Evolutionary conservation across 257 asterid species (phyloP).

Genomic region (Solanum sitiens): DNA sequence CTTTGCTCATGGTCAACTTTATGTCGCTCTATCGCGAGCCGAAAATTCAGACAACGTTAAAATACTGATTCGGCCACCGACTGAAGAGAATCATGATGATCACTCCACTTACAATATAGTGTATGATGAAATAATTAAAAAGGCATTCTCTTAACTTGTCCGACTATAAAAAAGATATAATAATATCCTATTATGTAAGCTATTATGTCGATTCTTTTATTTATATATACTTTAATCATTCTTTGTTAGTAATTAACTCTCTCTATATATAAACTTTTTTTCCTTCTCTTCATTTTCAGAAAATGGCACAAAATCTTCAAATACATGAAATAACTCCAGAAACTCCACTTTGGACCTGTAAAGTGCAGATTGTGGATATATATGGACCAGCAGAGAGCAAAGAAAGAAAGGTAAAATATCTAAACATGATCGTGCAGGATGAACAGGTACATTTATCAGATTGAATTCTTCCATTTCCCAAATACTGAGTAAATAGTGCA

Average conservation of each 20-base stretch:
- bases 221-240: background rate
- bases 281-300: background rate
- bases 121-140: too few species aligned
- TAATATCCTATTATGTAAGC: too few species aligned
- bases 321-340: background rate
- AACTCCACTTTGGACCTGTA: background rate
- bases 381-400: background rate
- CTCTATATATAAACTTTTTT: background rate
- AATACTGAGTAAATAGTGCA: too few species aligned
- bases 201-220: too few species aligned
- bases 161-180: too few species aligned
- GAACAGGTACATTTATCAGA: background rate
- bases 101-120: too few species aligned
- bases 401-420: background rate
- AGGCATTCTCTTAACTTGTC: too few species aligned
- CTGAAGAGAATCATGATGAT: too few species aligned
- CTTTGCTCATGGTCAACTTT: too few species aligned
- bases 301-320: background rate
- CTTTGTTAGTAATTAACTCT: background rate
- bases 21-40: too few species aligned
- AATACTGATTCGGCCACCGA: too few species aligned
- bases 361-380: background rate
- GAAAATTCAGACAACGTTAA: too few species aligned
- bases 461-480: accelerated
- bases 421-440: background rate